phyloP scores from a whole-genome alignment of 192 early-diverging fungal species.

The Coemansia sp. region DNA sequence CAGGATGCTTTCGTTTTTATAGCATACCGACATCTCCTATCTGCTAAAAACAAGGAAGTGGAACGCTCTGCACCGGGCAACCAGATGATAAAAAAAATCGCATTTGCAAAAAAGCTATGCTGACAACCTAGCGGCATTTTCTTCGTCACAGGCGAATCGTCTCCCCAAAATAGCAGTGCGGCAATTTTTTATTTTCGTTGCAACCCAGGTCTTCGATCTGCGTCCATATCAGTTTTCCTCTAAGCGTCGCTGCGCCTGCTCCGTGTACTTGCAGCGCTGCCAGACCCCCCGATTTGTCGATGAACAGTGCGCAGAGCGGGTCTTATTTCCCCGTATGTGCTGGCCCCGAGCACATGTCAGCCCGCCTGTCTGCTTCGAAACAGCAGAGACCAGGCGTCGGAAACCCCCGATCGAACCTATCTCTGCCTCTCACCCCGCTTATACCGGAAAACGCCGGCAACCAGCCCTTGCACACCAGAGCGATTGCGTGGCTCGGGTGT shows the following conservation, averaged over 20 bases:
- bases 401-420: not conserved
- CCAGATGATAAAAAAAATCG: not conserved
- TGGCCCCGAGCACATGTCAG: not conserved
- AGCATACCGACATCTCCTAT: not conserved
- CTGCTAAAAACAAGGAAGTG: not conserved
- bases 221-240: not conserved
- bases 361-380: not conserved
- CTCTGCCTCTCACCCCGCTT: no score
- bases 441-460: no score
- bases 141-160: not conserved
- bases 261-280: not conserved
- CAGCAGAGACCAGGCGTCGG: not conserved
- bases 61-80: not conserved
- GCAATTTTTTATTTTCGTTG: slow-evolving; percentile 11
- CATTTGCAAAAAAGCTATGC: not conserved
- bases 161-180: slow-evolving; percentile 5
- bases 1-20: not conserved
- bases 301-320: not conserved
- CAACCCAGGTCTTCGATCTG: not conserved
- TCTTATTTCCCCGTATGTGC: not conserved
- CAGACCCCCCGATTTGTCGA: not conserved
- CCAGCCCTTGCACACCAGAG: no score
- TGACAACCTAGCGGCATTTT: not conserved
- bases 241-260: not conserved
- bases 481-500: no score